Percentiles rank a stretch among this genome's conserved stretches.
Evolutionary conservation across 345 rosid genomes (phyloP).

Genomic region (Erucastrum elatum): DNA sequence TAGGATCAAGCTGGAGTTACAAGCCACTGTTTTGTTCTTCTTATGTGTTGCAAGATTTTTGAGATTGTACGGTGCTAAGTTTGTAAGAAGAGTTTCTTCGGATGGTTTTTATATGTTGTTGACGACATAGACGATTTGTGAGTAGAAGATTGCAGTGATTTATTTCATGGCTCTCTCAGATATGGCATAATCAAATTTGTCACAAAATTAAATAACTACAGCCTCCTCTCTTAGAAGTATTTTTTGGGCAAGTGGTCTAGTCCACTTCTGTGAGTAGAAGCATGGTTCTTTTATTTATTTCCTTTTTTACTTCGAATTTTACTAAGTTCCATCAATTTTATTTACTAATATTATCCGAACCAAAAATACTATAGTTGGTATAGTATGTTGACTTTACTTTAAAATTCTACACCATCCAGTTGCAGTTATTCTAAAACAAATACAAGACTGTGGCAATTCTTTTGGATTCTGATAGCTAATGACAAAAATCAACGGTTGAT

Average conservation of each 20-base stretch:
- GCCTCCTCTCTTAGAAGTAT: neutral
- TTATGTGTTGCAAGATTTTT: slow-evolving; percentile 6
- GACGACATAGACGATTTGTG: slow-evolving; percentile 21
- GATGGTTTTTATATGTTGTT: slow-evolving; percentile 1
- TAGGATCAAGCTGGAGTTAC: slow-evolving; percentile 36
- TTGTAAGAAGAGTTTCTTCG: slow-evolving; percentile 11
- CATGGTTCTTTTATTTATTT: neutral
- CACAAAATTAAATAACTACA: neutral
- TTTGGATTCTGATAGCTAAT: neutral
- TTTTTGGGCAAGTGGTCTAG: neutral
- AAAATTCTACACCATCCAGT: neutral
- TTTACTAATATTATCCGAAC: neutral
- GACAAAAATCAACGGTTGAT: slow-evolving; percentile 1
- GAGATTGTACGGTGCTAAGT: slow-evolving; percentile 12
- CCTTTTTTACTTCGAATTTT: neutral
- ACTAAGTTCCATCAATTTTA: neutral
- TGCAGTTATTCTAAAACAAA: neutral
- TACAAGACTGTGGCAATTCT: neutral
- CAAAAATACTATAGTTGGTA: neutral
- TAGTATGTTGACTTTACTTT: neutral
- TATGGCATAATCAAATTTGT: neutral
- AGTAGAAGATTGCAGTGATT: slow-evolving; percentile 8
- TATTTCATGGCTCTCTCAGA: neutral
- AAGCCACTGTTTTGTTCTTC: neutral
- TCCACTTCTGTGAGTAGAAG: neutral